Percentiles rank a stretch among this genome's conserved stretches.
Evolutionary conservation across 495 filamentous ascomycete genomes (phyloP).

Genomic region (Podospora pseudoanserina): DNA sequence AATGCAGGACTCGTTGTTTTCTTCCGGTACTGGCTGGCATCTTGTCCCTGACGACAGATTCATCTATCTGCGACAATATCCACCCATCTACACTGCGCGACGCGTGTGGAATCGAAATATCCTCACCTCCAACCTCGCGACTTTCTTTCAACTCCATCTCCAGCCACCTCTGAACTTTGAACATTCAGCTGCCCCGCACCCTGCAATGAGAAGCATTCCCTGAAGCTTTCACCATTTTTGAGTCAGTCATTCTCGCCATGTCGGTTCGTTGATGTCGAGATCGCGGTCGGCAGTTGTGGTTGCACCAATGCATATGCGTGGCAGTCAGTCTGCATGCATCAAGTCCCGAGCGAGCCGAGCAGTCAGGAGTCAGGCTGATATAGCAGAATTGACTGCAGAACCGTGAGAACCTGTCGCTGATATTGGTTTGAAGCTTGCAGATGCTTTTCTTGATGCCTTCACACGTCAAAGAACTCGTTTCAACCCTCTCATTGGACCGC

Average conservation of each 20-base stretch:
- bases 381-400: background rate
- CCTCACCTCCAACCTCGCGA: background rate
- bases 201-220: background rate
- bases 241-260: background rate
- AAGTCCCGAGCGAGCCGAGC: background rate
- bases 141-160: background rate
- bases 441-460: background rate
- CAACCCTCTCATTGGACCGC: background rate
- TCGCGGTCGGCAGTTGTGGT: background rate
- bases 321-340: background rate
- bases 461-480: background rate
- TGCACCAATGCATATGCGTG: background rate
- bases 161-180: background rate
- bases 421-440: background rate
- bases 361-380: background rate
- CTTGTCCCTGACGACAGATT: background rate
- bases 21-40: background rate
- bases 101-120: background rate
- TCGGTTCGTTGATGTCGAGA: background rate
- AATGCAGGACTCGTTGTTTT: background rate
- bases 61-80: background rate
- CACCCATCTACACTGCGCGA: background rate
- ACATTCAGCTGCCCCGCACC: background rate
- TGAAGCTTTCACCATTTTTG: background rate
- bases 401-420: background rate